A percentile compares a stretch with the other conserved stretches of the same genome.
phyloP scores from a whole-genome alignment of 2,329 filamentous ascomycete genomes.

The Alternaria incomplexa region DNA sequence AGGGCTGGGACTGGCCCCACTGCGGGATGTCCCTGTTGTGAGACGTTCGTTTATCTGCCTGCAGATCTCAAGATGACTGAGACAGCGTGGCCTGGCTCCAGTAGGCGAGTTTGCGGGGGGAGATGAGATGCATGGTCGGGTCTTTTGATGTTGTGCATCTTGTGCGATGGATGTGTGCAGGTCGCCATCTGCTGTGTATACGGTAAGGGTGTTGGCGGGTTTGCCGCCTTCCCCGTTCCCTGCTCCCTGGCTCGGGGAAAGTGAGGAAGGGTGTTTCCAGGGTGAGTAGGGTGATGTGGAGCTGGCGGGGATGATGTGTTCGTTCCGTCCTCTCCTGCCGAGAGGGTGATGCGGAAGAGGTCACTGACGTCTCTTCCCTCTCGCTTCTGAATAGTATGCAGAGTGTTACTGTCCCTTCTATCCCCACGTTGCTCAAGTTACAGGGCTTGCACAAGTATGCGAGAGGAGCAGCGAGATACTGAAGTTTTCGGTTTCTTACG shows the following conservation, averaged over 20 bases:
- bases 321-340: background rate
- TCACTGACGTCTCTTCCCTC: background rate
- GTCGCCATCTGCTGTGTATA: background rate
- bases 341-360: background rate
- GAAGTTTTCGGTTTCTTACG: background rate
- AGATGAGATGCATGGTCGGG: constrained; percentile 20
- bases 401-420: background rate
- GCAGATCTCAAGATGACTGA: constrained; percentile 37
- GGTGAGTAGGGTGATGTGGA: background rate
- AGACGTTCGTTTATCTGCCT: constrained; percentile 34
- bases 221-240: constrained; percentile 9
- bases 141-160: constrained; percentile 6
- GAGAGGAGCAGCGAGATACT: background rate
- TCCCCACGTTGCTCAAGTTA: background rate
- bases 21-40: constrained; percentile 20
- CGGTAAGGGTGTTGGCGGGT: background rate
- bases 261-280: background rate
- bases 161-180: constrained; percentile 9
- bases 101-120: constrained; percentile 26
- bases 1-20: background rate
- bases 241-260: constrained; percentile 17
- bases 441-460: background rate
- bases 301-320: background rate
- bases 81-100: constrained; percentile 28
- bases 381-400: background rate